Conservation (phyloP, 2,329 filamentous ascomycete genomes). For the Myrmaecium sp. region DNA sequence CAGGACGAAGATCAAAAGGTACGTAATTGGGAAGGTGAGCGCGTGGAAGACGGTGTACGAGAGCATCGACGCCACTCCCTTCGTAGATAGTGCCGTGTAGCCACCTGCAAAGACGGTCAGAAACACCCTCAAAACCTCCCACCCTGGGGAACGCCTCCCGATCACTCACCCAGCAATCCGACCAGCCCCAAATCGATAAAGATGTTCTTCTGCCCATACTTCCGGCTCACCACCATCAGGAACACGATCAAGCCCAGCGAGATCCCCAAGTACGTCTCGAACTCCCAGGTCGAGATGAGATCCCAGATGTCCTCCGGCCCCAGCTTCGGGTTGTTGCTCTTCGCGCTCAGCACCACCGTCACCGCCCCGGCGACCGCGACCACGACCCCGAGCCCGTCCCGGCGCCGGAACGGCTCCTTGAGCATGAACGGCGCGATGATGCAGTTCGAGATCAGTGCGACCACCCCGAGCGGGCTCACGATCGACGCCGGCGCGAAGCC, state of each 20-base stretch:
- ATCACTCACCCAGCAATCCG: slow-evolving; percentile 63
- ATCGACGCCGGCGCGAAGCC: slow-evolving; percentile 96
- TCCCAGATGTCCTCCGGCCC: slow-evolving; percentile 81
- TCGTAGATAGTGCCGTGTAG: slow-evolving; percentile 92
- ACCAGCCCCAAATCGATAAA: slow-evolving; percentile 87
- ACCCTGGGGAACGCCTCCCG: not conserved
- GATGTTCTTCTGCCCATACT: slow-evolving; percentile 72
- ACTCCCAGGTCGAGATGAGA: slow-evolving; percentile 73
- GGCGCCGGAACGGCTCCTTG: slow-evolving; percentile 70
- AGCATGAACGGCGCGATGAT: slow-evolving; percentile 89
- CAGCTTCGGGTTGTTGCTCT: slow-evolving; percentile 74
- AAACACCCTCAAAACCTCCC: not conserved
- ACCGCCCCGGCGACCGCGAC: slow-evolving; percentile 79
- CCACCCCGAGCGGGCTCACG: slow-evolving; percentile 90
- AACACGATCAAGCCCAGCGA: slow-evolving; percentile 56
- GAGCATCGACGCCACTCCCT: slow-evolving; percentile 87
- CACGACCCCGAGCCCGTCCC: slow-evolving; percentile 77
- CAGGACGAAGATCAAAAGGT: slow-evolving; percentile 64
- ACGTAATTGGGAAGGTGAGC: slow-evolving; percentile 83
- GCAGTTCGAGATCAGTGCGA: slow-evolving; percentile 90
- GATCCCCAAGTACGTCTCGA: slow-evolving; percentile 75
- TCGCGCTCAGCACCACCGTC: slow-evolving; percentile 82
- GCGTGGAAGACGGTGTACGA: slow-evolving; percentile 80
- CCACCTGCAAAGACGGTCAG: slow-evolving; percentile 43
- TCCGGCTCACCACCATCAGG: slow-evolving; percentile 68